These are phyloP conservation scores for Saururus chinensis DNA, from an alignment of 164 flowering plant genomes.

Conservation along the genomic window DNA sequence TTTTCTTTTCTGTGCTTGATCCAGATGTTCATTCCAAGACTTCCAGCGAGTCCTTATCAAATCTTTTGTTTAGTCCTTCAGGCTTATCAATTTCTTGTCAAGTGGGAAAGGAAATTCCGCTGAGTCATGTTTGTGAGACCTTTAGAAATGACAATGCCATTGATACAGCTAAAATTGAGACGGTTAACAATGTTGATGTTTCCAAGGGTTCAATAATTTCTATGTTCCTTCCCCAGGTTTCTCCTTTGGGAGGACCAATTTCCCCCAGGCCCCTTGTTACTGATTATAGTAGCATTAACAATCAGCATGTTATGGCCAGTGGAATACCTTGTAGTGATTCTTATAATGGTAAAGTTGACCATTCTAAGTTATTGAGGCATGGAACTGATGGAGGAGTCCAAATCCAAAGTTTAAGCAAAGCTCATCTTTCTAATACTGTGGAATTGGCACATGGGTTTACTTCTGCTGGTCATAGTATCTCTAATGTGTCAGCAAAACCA, in stretches of 20 bases:
- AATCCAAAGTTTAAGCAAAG: constrained; percentile 6
- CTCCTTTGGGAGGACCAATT: constrained; percentile 12
- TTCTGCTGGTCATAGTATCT: constrained; percentile 7
- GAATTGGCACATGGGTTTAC: constrained; percentile 18
- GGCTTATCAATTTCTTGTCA: constrained; percentile 8
- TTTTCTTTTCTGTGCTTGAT: constrained; percentile 7
- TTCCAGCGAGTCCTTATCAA: constrained; percentile 20
- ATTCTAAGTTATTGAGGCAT: constrained; percentile 8
- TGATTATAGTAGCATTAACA: constrained; percentile 1
- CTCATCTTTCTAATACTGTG: constrained; percentile 9
- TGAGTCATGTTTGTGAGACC: constrained; percentile 8
- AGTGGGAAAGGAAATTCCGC: constrained; percentile 14
- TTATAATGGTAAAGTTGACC: constrained; percentile 12
- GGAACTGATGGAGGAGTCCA: constrained; percentile 10
- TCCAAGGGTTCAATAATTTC: constrained; percentile 22
- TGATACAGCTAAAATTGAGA: constrained; percentile 12
- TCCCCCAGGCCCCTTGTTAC: not conserved
- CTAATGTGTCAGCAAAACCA: constrained; percentile 7
- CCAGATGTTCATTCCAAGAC: constrained; percentile 21
- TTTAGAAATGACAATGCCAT: constrained; percentile 9
- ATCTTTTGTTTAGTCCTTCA: constrained; percentile 10
- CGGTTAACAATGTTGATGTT: constrained; percentile 9
- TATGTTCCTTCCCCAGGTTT: constrained; percentile 11
- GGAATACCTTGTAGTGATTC: constrained; percentile 12
- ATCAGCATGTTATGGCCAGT: constrained; percentile 12